Percentiles rank a stretch among this genome's conserved stretches.
Conservation (phyloP, 208 protist genomes). For the Naegleria fowleri region DNA sequence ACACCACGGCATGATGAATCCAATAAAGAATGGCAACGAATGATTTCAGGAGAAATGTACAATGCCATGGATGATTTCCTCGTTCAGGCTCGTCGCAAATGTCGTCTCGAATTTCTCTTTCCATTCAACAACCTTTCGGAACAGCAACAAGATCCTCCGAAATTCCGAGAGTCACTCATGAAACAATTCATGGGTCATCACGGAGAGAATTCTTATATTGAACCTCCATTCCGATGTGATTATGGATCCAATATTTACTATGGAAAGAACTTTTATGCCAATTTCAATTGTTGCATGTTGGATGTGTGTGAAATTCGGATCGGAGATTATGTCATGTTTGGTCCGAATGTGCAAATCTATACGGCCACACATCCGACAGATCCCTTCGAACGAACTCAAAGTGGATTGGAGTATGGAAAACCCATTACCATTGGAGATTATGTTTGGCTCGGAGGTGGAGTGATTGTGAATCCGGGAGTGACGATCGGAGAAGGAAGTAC, state of each 20-base stretch:
- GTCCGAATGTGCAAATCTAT: slow-evolving; percentile 58
- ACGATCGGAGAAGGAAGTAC: slow-evolving; percentile 59
- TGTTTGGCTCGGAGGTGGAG: slow-evolving; percentile 58
- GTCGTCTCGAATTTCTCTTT: slow-evolving; percentile 35
- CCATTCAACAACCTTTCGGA: slow-evolving; percentile 24
- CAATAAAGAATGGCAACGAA: slow-evolving; percentile 27
- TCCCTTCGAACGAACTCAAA: slow-evolving; percentile 23
- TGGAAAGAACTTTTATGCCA: slow-evolving; percentile 57
- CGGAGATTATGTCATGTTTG: slow-evolving; percentile 54
- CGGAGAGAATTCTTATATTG: slow-evolving; percentile 48
- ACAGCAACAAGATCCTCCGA: not conserved
- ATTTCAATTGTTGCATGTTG: slow-evolving; percentile 61
- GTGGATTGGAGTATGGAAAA: slow-evolving; percentile 41
- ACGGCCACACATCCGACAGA: slow-evolving; percentile 66
- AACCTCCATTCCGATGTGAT: slow-evolving; percentile 63
- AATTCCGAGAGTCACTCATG: slow-evolving; percentile 18
- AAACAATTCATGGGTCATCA: slow-evolving; percentile 41
- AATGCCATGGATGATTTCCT: slow-evolving; percentile 39
- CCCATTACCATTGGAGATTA: slow-evolving; percentile 52
- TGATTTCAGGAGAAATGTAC: slow-evolving; percentile 54
- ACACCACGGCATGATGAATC: too few species aligned
- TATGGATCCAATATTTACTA: slow-evolving; percentile 63
- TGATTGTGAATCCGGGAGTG: slow-evolving; percentile 60
- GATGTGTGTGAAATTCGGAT: slow-evolving; percentile 61
- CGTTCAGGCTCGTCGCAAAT: slow-evolving; percentile 31